Percentiles rank a stretch among this genome's conserved stretches.
These are phyloP conservation scores for Tolypocladium amazonense DNA, from an alignment of 2,329 filamentous ascomycete species.

Conservation along the genomic window DNA sequence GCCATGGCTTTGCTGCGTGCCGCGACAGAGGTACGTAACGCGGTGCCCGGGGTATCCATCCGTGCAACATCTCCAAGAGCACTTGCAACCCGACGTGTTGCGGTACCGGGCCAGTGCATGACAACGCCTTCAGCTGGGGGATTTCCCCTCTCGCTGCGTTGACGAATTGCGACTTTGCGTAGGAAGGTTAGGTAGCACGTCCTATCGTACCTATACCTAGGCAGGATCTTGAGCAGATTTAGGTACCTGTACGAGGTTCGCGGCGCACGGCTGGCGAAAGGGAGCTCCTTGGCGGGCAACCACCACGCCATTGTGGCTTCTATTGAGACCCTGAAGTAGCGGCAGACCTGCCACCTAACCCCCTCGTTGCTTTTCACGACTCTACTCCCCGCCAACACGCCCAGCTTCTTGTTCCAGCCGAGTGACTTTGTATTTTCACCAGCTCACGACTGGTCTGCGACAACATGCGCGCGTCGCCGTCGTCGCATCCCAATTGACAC, in stretches of 20 bases:
- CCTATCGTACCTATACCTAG: too few relatives aligned
- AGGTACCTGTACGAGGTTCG: neutral
- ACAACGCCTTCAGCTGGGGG: too few relatives aligned
- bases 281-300: neutral
- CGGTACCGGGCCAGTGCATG: too few relatives aligned
- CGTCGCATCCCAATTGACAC: neutral
- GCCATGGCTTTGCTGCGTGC: neutral
- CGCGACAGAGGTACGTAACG: too few relatives aligned
- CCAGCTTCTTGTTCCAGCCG: neutral
- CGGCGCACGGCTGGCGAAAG: too few relatives aligned
- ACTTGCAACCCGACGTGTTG: too few relatives aligned
- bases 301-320: neutral
- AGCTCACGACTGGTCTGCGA: neutral
- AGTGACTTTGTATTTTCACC: neutral
- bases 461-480: neutral
- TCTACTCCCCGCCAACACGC: neutral
- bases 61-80: too few relatives aligned
- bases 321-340: neutral
- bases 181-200: too few relatives aligned
- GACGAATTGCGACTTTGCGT: too few relatives aligned
- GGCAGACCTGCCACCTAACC: neutral
- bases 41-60: too few relatives aligned
- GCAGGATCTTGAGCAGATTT: too few relatives aligned
- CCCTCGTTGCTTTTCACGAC: neutral
- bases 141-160: too few relatives aligned